Base-by-base conservation (phyloP, 108 stramenopile genomes). In the Discostella pseudostelligera region DNA sequence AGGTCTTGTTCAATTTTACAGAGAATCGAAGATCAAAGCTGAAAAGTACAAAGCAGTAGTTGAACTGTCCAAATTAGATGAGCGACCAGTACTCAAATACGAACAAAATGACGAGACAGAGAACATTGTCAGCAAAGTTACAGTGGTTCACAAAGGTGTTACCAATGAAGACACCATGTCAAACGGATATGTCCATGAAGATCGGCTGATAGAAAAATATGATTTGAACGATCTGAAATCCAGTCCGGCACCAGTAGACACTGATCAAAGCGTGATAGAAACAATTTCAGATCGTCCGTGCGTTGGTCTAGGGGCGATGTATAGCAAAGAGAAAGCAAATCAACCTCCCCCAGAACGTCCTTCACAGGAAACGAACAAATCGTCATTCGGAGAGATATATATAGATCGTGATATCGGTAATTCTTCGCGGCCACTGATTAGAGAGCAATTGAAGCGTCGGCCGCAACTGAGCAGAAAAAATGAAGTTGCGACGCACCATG, bases 1-100 rank as follows among this genome's bases (percentile, higher is more conserved):
- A 17, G 66, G 39, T 6, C 55, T 94, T 35, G 84, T 74, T 11
- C 49, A 74, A 40, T 94, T 94, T 61, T 94, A 78, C 67, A 81
- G 69, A 60, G 67, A 81, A 25, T 79, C 87, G 45, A 84, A 81
- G 24, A 62, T 51, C 14, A 84, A 82, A 22, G 78, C 83, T 8
- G 67, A 75, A 26, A 64, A 82, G 69, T 55, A 59, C 43, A 35
- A 37, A 53, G 39, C 8, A n/a, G 47, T 20, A 20, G 14, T 10
- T 16, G 40, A 36, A 14, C 12, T 46, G 17, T 10, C 26, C 16
- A 32, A 29, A 14, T 16, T 26, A 39, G 17, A 13, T 47, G 39
- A 37, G 21, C 29, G 25, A 12, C 37, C 56, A 12, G 43, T 59
- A 20, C n/a, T 49, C 57, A 58, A 59, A 49, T 58, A 68, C 40